These are phyloP conservation scores for Penicillium alfredii DNA, from an alignment of 495 filamentous ascomycete species.

Conservation along the genomic window DNA sequence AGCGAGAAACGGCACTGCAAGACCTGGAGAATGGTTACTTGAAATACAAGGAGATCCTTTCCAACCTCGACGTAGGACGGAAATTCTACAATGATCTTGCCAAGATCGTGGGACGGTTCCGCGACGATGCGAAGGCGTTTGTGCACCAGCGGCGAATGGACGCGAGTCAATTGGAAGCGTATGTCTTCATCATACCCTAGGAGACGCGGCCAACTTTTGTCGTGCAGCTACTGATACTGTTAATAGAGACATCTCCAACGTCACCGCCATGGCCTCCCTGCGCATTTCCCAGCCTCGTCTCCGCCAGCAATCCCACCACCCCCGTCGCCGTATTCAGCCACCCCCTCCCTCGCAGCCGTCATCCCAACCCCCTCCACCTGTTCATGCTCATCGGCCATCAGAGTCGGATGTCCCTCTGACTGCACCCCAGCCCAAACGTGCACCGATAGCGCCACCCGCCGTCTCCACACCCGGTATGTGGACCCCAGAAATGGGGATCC, in stretches of 20 bases:
- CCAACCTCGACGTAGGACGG: slow-evolving; percentile 77
- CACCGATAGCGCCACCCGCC: slow-evolving; percentile 49
- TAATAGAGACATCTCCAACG: slow-evolving; percentile 54
- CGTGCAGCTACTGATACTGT: slow-evolving; percentile 8
- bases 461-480: slow-evolving; percentile 57
- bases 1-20: slow-evolving; percentile 82
- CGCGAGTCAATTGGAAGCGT: slow-evolving; percentile 70
- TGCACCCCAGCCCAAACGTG: slow-evolving; percentile 49
- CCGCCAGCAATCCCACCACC: slow-evolving; percentile 22
- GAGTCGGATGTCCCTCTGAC: slow-evolving; percentile 37
- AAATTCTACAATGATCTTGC: slow-evolving; percentile 97
- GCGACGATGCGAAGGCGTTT: slow-evolving; percentile 73
- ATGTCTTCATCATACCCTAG: slow-evolving; percentile 20
- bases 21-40: slow-evolving; percentile 85
- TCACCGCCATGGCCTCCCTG: slow-evolving; percentile 52
- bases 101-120: slow-evolving; percentile 71
- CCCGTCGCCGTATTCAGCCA: slow-evolving; percentile 18
- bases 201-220: too few species aligned
- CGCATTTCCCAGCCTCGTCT: slow-evolving; percentile 45
- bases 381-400: slow-evolving; percentile 12
- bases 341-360: slow-evolving; percentile 24
- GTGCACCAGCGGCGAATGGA: slow-evolving; percentile 75
- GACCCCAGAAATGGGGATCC: slow-evolving; percentile 74
- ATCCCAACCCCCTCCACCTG: slow-evolving; percentile 30
- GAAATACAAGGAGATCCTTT: slow-evolving; percentile 91